A percentile compares a stretch with the other conserved stretches of the same genome.
phyloP scores from a whole-genome alignment of 2,329 filamentous ascomycete species.

The Curvularia hawaiiensis region DNA sequence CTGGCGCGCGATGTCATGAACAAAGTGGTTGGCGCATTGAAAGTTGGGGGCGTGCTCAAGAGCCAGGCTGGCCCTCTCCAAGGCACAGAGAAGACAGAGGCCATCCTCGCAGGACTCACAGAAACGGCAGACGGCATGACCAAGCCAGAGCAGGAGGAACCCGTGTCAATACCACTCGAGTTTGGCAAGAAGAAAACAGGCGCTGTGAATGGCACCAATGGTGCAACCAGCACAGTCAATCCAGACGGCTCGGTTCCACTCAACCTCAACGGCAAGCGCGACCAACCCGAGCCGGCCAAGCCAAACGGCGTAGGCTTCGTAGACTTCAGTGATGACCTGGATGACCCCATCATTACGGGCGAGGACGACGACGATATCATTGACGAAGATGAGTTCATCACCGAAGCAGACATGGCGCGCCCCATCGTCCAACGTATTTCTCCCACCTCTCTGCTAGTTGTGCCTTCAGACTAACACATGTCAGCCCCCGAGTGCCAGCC shows the following conservation, averaged over 20 bases:
- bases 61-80: slow-evolving; percentile 70
- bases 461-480: slow-evolving; percentile 12
- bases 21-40: slow-evolving; percentile 72
- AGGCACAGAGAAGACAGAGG: slow-evolving; percentile 69
- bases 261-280: slow-evolving; percentile 51
- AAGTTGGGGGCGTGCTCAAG: slow-evolving; percentile 68
- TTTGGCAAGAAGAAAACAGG: slow-evolving; percentile 67
- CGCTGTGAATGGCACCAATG: slow-evolving; percentile 28
- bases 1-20: slow-evolving; percentile 71
- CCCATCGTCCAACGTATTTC: slow-evolving; percentile 80
- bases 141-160: slow-evolving; percentile 69
- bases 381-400: slow-evolving; percentile 86
- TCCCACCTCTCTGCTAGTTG: slow-evolving; percentile 1
- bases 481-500: slow-evolving; percentile 84
- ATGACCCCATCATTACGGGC: slow-evolving; percentile 56
- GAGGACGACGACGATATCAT: slow-evolving; percentile 86
- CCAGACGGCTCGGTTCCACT: slow-evolving; percentile 47
- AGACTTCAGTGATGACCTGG: slow-evolving; percentile 69
- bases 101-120: slow-evolving; percentile 80
- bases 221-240: slow-evolving; percentile 32
- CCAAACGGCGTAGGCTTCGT: slow-evolving; percentile 53
- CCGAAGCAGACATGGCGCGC: slow-evolving; percentile 79
- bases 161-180: slow-evolving; percentile 65
- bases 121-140: slow-evolving; percentile 68
- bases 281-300: slow-evolving; percentile 46